Base-by-base conservation (phyloP, 345 rosid genomes). In the Fremontodendron californicum region DNA sequence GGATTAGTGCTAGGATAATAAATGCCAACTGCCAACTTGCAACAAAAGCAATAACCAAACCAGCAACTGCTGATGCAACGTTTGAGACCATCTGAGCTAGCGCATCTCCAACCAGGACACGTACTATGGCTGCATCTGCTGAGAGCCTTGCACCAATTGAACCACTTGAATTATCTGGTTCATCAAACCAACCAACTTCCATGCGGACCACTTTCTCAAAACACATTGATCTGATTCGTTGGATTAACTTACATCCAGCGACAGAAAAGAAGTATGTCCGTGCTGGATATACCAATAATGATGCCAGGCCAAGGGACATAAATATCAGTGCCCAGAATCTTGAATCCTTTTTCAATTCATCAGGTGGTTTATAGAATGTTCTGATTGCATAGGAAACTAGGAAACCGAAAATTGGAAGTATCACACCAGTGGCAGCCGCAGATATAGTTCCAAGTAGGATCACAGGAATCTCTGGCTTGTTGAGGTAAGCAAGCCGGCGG, bases 111-210 rank as follows among this genome's bases (percentile, higher is more conserved):
- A 89, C 97, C 6, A 94, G 60, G 72, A 88, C 91, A 40, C 88
- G 97, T 5, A 91, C 82, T 3, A 83, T 74, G 39, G 97, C 92
- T 73, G 97, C 97, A 78, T 94, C 97, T 51, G 93, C 92, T 3
- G 97, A 93, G 5, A 93, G 93, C 74, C 91, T 90, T n/a, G 98
- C 87, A 35, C 98, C 97, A 49, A 93, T 85, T 39, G 88, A 76
- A 31, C 97, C 95, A 67, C 94, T 94, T n/a, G 97, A 94, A 82
- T 94, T 89, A 49, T 86, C 84, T 16, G 91, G 86, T 42, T 86
- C 92, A 79, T 94, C 97, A 12, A 93, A 93, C 95, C 97, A 94
- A 27, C 92, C 84, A 68, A 93, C 86, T 81, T 95, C 97, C 98
- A 93, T 95, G 64, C 49, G 79, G 78, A 95, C 89, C 51, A 91